Evolutionary conservation across 1,139 yeast species (phyloP), one percentile per base, ranked within the genome.

Genomic region (Blastobotrys arbuscula): DNA sequence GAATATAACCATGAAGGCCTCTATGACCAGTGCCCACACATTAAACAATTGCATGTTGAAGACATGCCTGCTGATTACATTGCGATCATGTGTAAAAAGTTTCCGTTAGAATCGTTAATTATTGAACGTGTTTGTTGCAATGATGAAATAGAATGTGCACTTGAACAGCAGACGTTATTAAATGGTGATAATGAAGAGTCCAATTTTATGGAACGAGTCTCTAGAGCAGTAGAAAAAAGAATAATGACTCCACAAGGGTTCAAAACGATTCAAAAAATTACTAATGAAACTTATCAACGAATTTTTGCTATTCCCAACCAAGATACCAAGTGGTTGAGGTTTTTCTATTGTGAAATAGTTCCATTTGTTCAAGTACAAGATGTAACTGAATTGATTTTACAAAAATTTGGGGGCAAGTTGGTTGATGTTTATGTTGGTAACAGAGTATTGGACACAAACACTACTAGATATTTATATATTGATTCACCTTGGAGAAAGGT

Each of bases 41-140:
- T 45, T 10, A 19, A 15, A 13, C 45, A 45, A 19, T 31, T 45
- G 16, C 48, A 45, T 16, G 40, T 41, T 7, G 48, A 45, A n/a
- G 30, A 45, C n/a, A 45, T 45, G 40, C 12, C 7, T 7, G 45
- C 48, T 2, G 42, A 37, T 1, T 45, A 24, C 23, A 28, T 45
- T 5, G 26, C 37, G 5, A 34, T 33, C 9, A 45, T 45, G 48
- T 41, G 45, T 28, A 36, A 28, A 2, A 35, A 45, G n/a, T 45
- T 45, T 18, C 48, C 45, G 4, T 40, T 45, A 16, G 36, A 28
- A 31, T 40, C 48, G 15, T 18, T 45, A 16, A 16, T 45, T 26
- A 28, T 45, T 19, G 48, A 45, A 37, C 36, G 45, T 2, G 21
- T 41, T 3, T 28, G 37, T 9, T 13, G 18, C n/a, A 28, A 35